phyloP scores from a whole-genome alignment of 2,329 filamentous ascomycete genomes.

The Tolypocladium endophyticum region DNA sequence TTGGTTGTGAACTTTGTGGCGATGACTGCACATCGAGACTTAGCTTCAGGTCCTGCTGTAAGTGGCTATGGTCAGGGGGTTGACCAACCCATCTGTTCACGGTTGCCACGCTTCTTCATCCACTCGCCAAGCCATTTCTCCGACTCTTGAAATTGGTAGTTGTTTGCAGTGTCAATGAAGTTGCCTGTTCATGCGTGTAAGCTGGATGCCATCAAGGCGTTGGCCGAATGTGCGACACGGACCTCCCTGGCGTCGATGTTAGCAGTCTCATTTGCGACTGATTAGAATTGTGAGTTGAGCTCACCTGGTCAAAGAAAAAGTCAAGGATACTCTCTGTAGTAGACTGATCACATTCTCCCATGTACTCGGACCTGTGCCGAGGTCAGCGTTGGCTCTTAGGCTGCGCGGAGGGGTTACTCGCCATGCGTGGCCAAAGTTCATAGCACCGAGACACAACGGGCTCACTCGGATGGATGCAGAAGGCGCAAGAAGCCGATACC shows the following conservation, averaged over 20 bases:
- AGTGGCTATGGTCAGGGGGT: too few species aligned
- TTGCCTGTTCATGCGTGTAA: slow-evolving; percentile 37
- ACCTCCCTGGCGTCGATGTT: slow-evolving; percentile 13
- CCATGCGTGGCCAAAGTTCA: slow-evolving; percentile 54
- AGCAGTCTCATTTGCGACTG: background rate
- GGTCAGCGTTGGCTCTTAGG: background rate
- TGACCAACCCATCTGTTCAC: slow-evolving; percentile 50
- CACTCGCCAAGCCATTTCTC: slow-evolving; percentile 61
- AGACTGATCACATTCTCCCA: slow-evolving; percentile 57
- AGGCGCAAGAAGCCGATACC: slow-evolving; percentile 57
- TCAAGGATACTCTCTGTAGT: slow-evolving; percentile 55
- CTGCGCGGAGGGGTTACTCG: slow-evolving; percentile 5
- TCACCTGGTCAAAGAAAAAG: slow-evolving; percentile 48
- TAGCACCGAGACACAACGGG: slow-evolving; percentile 53
- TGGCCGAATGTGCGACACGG: background rate
- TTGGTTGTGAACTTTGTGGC: slow-evolving; percentile 60
- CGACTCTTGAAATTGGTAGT: slow-evolving; percentile 53
- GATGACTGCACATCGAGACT: slow-evolving; percentile 34
- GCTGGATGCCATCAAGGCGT: background rate
- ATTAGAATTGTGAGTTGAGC: background rate
- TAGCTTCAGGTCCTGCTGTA: background rate
- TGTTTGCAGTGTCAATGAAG: slow-evolving; percentile 63
- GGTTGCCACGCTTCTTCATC: slow-evolving; percentile 53
- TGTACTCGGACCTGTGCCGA: slow-evolving; percentile 32
- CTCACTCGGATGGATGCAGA: slow-evolving; percentile 57